Percentiles rank a stretch among this genome's conserved stretches.
Evolutionary conservation across 768 basidiomycete genomes (phyloP).

Genomic region (Butyriboletus loyo): DNA sequence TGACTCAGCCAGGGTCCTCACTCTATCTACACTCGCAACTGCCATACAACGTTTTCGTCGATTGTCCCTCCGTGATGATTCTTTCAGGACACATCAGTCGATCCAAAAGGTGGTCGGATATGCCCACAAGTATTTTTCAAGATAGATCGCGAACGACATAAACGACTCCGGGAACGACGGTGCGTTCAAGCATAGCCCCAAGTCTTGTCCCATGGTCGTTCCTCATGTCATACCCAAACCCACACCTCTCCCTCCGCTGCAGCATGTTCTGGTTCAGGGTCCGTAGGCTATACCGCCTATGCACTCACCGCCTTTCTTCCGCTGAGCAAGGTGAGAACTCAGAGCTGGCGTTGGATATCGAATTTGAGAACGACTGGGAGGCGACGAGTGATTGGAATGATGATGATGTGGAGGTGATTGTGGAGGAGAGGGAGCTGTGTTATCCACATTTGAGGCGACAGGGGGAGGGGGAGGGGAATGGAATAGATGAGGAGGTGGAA

Average conservation of each 20-base stretch:
- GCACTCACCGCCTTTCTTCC: conserved; percentile 18
- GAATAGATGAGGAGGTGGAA: neutral
- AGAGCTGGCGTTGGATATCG: conserved; percentile 68
- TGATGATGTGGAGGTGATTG: conserved; percentile 78
- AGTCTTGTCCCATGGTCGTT: neutral
- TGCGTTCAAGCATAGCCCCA: conserved; percentile 84
- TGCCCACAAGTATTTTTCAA: conserved; percentile 79
- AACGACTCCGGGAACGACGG: conserved; percentile 83
- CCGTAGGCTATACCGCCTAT: conserved; percentile 7
- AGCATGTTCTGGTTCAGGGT: neutral
- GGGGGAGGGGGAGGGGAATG: neutral
- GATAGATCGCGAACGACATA: conserved; percentile 87
- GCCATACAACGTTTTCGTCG: too few relatives aligned
- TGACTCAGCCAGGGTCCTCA: too few relatives aligned
- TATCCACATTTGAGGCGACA: conserved; percentile 42
- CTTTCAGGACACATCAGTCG: conserved; percentile 70
- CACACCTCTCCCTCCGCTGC: too few relatives aligned
- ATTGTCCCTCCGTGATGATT: too few relatives aligned
- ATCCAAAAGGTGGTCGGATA: conserved; percentile 86
- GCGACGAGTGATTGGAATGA: conserved; percentile 90
- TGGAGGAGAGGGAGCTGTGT: conserved; percentile 51
- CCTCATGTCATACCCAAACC: neutral
- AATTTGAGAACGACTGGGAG: conserved; percentile 90
- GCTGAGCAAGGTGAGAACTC: conserved; percentile 42
- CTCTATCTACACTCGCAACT: too few relatives aligned